Conservation (phyloP, 2,329 filamentous ascomycete species). For the Didymella segeticola region DNA sequence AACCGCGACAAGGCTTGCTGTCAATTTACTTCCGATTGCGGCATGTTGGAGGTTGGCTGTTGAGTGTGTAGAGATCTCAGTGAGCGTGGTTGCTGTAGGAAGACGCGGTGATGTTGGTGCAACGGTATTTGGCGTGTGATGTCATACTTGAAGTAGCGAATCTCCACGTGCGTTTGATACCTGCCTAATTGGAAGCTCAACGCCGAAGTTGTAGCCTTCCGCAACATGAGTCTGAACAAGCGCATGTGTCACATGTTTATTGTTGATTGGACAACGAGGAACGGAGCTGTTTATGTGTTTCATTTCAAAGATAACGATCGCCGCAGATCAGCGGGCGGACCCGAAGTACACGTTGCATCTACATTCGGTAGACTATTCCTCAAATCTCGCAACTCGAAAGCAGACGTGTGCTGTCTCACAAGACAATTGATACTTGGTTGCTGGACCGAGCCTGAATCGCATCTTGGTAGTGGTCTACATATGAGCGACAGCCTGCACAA, state of each 20-base stretch:
- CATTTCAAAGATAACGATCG: slow-evolving; percentile 15
- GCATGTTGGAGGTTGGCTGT: not conserved
- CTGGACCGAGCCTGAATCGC: not conserved
- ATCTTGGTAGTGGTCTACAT: not conserved
- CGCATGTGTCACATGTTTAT: slow-evolving; percentile 6
- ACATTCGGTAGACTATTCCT: not conserved
- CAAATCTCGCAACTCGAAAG: not conserved
- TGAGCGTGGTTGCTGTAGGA: not conserved
- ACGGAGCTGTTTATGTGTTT: not conserved
- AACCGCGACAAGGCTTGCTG: not conserved
- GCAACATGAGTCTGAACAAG: slow-evolving; percentile 7
- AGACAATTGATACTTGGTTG: not conserved
- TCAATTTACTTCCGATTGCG: slow-evolving; percentile 1
- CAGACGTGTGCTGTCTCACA: not conserved
- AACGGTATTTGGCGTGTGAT: slow-evolving; percentile 5
- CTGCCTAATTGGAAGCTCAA: slow-evolving; percentile 19
- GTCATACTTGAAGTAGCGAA: slow-evolving; percentile 4
- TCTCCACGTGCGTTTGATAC: slow-evolving; percentile 16
- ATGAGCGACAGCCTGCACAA: not conserved
- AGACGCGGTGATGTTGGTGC: slow-evolving; percentile 5
- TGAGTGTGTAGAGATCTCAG: not conserved
- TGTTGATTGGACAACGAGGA: slow-evolving; percentile 8
- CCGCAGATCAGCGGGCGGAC: slow-evolving; percentile 13
- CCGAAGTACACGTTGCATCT: slow-evolving; percentile 17
- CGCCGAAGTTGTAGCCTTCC: slow-evolving; percentile 5